Base-by-base conservation (phyloP, 1,284 basidiomycete genomes). In the Rhodotorula sp. region DNA sequence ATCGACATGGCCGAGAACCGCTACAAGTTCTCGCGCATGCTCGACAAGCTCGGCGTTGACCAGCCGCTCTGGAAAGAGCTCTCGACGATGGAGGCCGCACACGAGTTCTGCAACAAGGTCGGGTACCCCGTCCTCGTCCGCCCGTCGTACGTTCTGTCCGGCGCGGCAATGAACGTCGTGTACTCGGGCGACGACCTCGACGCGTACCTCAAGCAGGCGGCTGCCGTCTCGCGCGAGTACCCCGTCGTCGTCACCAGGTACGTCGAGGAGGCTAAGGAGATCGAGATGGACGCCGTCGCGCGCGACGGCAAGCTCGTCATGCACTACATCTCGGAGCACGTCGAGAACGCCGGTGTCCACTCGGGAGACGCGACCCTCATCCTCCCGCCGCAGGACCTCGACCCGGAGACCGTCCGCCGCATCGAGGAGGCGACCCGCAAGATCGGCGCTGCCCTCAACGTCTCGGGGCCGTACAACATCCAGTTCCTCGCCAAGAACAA, bases 401-500 rank as follows among this genome's bases (percentile, higher is more conserved):
- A 97, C 81, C 94, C 94, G 10, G 88, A 94, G 80, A 98, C 95
- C 4, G 92, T 99, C 63, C 87, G 89, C 63, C 91, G 93, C 79
- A 98, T 99, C 77, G 94, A 94, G 81, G 91, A 94, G 77, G 95
- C 95, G 24, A 98, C 95, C 1, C 88, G 88, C 57, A 99, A 98
- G 86, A 98, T 99, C 74, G 95, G 92, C 40, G 90, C 92, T 73
- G 94, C 94, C n/a, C 87, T 99, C 69, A 96, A 99, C 80, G 94
- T 99, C 63, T 98, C 95, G 7, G 96, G 95, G 34, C 96, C 95
- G 4, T 98, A 91, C 87, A 99, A 99, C 82, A 99, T 99, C 80
- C 96, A 99, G 83, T 97, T 99, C 83, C 97, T 99, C 77, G 94
- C 94, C 68, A 99, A 99, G 86, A 91, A 98, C 83, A 98, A 98